Base-by-base conservation (phyloP, 371 early-diverging fungal genomes). In the Dinochytrium kinnereticum region DNA sequence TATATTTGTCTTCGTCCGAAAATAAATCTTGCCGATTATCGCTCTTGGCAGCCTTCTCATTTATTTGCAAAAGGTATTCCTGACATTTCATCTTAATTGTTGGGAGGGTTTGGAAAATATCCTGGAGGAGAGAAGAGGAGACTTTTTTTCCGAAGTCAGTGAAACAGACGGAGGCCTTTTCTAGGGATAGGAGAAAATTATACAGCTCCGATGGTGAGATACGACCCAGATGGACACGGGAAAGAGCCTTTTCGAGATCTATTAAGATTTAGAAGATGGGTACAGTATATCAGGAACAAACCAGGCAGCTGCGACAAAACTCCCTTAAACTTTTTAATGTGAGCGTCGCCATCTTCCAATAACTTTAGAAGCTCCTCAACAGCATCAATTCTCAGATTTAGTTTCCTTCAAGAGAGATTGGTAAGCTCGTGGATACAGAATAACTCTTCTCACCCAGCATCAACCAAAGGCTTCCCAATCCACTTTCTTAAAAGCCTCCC, bases 211-310 rank as follows among this genome's bases (percentile, higher is more conserved):
- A 71, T 0, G 92, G 90, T 0, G 87, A 77, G 0, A 90, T 84
- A 81, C 91, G 84, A 15, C 86, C 88, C 75, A 91, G 92, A 68
- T 91, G 91, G 19, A 94, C 89, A 1, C 93, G 87, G 33, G 91
- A 89, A 17, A 93, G 76, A 0, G 90, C 89, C 69, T 90, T 91
- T 78, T 95, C 95, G 1, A 95, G 78, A 76, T 95, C 95, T 59
- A 89, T 88, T 30, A 19, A 24, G 40, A 17, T 53, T n/a, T n/a
- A n/a, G n/a, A n/a, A n/a, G n/a, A n/a, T n/a, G n/a, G n/a, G n/a
- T n/a, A n/a, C n/a, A n/a, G n/a, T n/a, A n/a, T n/a, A n/a, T n/a
- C n/a, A n/a, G n/a, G n/a, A n/a, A n/a, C n/a, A 21, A 34, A 81
- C 78, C 81, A 57, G 82, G 82, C 15, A 83, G 50, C 33, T 76